These are phyloP conservation scores for Geranium rotundifolium DNA, from an alignment of 345 rosid species.

Conservation along the genomic window DNA sequence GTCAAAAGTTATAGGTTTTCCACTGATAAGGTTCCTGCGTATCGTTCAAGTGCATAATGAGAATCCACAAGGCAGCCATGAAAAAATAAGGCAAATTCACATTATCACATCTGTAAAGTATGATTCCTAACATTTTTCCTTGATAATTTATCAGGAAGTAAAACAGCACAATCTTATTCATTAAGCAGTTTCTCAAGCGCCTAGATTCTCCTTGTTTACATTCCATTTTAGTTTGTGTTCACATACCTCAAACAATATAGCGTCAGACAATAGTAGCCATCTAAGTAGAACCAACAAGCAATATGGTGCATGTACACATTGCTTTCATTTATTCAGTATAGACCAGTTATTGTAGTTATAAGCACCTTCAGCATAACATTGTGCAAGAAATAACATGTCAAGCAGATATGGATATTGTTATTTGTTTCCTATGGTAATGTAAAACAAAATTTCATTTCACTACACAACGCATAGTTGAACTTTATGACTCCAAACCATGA, in stretches of 20 bases:
- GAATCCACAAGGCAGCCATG: neutral
- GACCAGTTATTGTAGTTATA: neutral
- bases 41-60: slow-evolving; percentile 1
- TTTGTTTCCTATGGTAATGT: neutral
- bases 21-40: slow-evolving; percentile 35
- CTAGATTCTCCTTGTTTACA: too few species aligned
- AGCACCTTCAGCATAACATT: neutral
- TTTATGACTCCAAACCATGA: too few species aligned
- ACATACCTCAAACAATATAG: too few species aligned
- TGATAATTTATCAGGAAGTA: too few species aligned
- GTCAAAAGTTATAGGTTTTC: slow-evolving; percentile 26
- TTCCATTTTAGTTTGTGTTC: too few species aligned
- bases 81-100: neutral
- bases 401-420: neutral
- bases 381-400: neutral
- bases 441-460: too few species aligned
- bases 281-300: too few species aligned
- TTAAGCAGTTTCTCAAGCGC: too few species aligned
- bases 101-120: neutral
- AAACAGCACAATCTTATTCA: too few species aligned
- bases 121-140: neutral
- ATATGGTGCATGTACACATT: too few species aligned
- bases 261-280: too few species aligned
- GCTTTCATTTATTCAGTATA: neutral
- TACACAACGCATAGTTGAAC: too few species aligned